Base-by-base conservation (phyloP, 305 asterid species). In the Striga hermonthica region DNA sequence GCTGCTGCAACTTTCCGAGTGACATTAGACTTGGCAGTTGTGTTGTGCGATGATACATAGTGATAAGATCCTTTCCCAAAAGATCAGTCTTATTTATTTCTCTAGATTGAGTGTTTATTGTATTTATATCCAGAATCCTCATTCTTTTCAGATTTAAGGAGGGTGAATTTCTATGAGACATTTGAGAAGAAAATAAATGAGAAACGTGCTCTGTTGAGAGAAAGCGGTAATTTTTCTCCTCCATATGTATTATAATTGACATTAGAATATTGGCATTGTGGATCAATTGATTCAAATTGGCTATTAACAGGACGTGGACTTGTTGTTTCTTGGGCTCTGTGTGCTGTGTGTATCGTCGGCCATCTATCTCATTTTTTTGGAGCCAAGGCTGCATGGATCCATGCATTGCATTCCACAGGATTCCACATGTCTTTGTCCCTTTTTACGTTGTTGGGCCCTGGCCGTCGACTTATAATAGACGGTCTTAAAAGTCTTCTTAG, bases 361-460 rank as follows among this genome's bases (percentile, higher is more conserved):
- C 97, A 93, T 74, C 76, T 93, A 80, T 86, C 99, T 62, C 97
- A 93, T 80, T 82, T 88, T 69, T 57, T 90, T 79, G 97, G 99
- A 82, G 87, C 89, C 60, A 88, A 85, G 75, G 95, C 92, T 77
- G 84, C 95, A 62, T 93, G 96, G 96, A 74, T 93, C 72, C 97
- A 93, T 80, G 86, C 97, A 50, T 71, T 88, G 68, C 99, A 93
- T 78, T 93, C 99, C 13, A 88, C 96, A 56, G 92, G 95, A 69
- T 90, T 93, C 77, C 99, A 93, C 34, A 70, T 90, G 90, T 82
- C 95, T 28, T 58, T 93, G 75, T 93, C 92, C 70, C 77, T 90
- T 44, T 85, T 93, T 74, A 90, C 99, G 67, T 79, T 93, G 81
- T 86, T 93, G 68, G 92, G 83, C 64, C 99, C 97, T 41, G 99